Percentiles rank a stretch among this genome's conserved stretches.
phyloP scores from a whole-genome alignment of 768 basidiomycete genomes.

The Sporobolomyces phaffii region DNA sequence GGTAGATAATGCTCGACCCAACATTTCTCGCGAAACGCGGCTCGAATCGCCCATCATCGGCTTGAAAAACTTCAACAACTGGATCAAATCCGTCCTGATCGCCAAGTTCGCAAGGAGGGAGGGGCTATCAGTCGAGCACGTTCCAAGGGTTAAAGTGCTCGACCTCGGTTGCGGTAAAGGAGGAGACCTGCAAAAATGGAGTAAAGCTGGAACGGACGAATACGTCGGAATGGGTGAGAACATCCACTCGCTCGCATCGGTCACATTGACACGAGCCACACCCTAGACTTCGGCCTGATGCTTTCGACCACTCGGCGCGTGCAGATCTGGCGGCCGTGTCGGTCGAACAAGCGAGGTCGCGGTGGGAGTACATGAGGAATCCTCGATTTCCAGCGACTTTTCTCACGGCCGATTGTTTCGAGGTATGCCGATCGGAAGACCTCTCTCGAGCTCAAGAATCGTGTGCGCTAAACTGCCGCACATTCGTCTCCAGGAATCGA shows the following conservation, averaged over 20 bases:
- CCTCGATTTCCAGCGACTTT: slow-evolving; percentile 71
- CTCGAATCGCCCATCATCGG: slow-evolving; percentile 90
- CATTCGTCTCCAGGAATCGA: no score
- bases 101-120: slow-evolving; percentile 57
- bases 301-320: not conserved
- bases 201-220: slow-evolving; percentile 71
- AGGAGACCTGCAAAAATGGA: slow-evolving; percentile 93
- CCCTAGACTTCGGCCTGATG: no score
- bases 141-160: slow-evolving; percentile 54
- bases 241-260: no score
- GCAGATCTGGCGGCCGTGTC: slow-evolving; percentile 75
- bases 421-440: slow-evolving; percentile 49
- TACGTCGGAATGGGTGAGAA: slow-evolving; percentile 70
- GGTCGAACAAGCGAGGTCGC: slow-evolving; percentile 72
- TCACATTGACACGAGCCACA: no score
- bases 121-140: slow-evolving; percentile 38
- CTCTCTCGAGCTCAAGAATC: no score
- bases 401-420: slow-evolving; percentile 81
- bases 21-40: slow-evolving; percentile 78
- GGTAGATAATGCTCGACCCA: slow-evolving; percentile 78
- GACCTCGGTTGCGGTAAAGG: slow-evolving; percentile 99
- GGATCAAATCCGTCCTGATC: slow-evolving; percentile 97
- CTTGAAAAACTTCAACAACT: slow-evolving; percentile 96
- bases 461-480: no score
- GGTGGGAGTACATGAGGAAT: slow-evolving; percentile 55